Conservation (phyloP, 176 grass and related monocot species). For the Carex pumila region DNA sequence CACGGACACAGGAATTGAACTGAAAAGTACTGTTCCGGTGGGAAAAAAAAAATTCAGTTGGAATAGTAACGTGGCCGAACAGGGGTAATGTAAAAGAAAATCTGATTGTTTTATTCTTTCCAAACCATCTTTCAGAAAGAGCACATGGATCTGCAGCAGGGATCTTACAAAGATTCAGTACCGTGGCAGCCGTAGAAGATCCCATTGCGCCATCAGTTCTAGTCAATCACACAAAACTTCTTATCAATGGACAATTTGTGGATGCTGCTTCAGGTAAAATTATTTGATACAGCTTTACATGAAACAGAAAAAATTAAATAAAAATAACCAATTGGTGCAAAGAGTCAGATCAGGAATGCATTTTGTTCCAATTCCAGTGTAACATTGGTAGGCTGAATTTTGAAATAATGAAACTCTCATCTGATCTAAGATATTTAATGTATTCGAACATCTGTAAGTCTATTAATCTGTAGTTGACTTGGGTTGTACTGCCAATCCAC, state of each 20-base stretch:
- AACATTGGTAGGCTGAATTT: not conserved
- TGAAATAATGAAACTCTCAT: not conserved
- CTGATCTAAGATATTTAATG: not conserved
- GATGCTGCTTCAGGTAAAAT: conserved; percentile 75
- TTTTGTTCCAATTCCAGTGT: too few species aligned
- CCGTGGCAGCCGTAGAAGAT: conserved; percentile 40
- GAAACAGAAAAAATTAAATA: not conserved
- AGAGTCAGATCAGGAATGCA: not conserved
- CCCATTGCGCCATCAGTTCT: conserved; percentile 59
- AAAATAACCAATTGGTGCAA: not conserved
- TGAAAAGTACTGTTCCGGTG: too few species aligned
- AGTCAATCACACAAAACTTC: conserved; percentile 65
- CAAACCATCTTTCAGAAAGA: conserved; percentile 28
- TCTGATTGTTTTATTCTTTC: conserved; percentile 1
- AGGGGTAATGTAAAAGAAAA: not conserved
- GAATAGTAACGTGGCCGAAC: too few species aligned
- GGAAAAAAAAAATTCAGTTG: too few species aligned
- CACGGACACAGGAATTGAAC: too few species aligned
- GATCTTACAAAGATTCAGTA: conserved; percentile 37
- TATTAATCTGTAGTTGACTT: not conserved
- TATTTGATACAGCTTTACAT: not conserved
- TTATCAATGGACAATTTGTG: conserved; percentile 83
- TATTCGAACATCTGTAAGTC: too few species aligned
- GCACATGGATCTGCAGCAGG: conserved; percentile 30
- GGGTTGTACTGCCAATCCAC: not conserved